Conservation (phyloP, 345 rosid genomes). For the Firmiana major region DNA sequence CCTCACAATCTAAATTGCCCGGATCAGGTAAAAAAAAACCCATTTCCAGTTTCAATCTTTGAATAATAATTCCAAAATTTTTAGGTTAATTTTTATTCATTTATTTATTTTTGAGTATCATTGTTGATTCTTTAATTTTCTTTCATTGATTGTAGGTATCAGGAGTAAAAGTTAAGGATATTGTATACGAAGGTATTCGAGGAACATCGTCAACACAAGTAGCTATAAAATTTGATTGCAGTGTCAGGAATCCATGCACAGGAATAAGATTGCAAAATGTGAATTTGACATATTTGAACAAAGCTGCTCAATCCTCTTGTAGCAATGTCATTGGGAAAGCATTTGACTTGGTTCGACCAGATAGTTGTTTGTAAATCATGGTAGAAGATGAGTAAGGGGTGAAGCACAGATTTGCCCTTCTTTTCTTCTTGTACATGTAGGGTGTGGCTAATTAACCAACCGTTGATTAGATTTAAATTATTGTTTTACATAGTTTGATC, state of each 20-base stretch:
- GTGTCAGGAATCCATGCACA: conserved; percentile 26
- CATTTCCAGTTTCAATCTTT: too few relatives aligned
- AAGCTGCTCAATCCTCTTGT: conserved; percentile 31
- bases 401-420: background rate
- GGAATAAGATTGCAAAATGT: conserved; percentile 29
- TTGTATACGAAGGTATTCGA: conserved; percentile 27
- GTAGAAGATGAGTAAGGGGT: background rate
- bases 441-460: background rate
- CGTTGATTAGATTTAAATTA: too few relatives aligned
- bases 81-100: too few relatives aligned
- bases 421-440: background rate
- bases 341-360: conserved; percentile 24
- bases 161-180: conserved; percentile 27
- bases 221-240: conserved; percentile 35
- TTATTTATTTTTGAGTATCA: background rate
- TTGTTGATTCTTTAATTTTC: background rate
- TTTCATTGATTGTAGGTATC: conserved; percentile 3
- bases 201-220: conserved; percentile 33
- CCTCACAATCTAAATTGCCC: conserved; percentile 49
- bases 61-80: background rate
- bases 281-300: conserved; percentile 16
- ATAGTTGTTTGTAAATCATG: conserved; percentile 26
- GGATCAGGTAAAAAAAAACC: conserved; percentile 24
- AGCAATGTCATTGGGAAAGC: conserved; percentile 25
- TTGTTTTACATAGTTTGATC: background rate